Base-by-base conservation (phyloP, 345 rosid genomes). In the Isatis tinctoria region DNA sequence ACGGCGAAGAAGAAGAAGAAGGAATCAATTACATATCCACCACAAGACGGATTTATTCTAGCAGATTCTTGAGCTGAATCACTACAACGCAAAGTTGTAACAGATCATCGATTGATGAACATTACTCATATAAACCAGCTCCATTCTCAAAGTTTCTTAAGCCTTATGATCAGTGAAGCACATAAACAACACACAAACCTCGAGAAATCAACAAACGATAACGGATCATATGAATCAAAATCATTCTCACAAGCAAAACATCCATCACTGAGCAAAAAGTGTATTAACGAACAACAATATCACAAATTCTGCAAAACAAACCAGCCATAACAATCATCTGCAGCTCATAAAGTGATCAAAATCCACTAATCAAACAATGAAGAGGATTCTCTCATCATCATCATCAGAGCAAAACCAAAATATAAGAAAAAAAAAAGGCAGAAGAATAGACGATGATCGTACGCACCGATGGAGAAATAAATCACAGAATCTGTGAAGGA, bases 381-480 rank as follows among this genome's bases (percentile, higher is more conserved):
- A 22, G 24, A 22, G 1, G 24, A 22, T 22, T 22, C 24, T 22
- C 24, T 22, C 24, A 22, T 22, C 24, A 22, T 22, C 24, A 22
- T 22, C 24, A 22, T 22, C 24, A 22, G 24, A 22, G 28, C 10
- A 30, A 26, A 35, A 43, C 68, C 18, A 53, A 12, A 18, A 59
- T 41, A 44, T 26, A 47, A 45, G 52, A 58, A 35, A 37, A 43
- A 36, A 6, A 47, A n/a, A 62, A 51, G 2, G 0, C 17, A 74
- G 47, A 56, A 52, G 12, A 60, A 57, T 10, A 1, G 24, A 22
- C 40, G 30, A 62, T 14, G 48, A 76, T 44, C 9, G 33, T 10
- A 64, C 63, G 57, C 64, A 73, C 35, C 63, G 32, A 54, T 72
- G 41, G 7, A 73, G 64, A 35, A 33, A 60, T 27, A 0, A 27